A percentile compares a stretch with the other conserved stretches of the same genome.
Conservation (phyloP, 768 basidiomycete species). For the Mrakia blollopis region DNA sequence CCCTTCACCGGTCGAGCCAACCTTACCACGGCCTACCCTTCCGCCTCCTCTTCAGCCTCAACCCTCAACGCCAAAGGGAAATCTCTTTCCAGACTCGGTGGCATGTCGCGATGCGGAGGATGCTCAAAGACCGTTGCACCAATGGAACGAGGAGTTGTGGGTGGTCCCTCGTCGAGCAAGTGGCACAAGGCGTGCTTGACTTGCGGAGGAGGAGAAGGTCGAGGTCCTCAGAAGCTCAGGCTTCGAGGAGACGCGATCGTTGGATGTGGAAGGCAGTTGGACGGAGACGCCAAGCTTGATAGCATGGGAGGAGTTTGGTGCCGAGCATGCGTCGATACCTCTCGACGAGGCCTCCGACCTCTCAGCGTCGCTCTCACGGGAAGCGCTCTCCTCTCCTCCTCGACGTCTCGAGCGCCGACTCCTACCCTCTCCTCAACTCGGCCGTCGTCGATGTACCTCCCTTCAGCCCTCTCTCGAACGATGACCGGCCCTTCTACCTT, state of each 20-base stretch:
- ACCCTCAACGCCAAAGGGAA: background rate
- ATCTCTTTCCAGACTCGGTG: background rate
- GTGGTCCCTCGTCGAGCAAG: slow-evolving; percentile 1
- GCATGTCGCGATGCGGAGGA: background rate
- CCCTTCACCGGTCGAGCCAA: slow-evolving; percentile 16
- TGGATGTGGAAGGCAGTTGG: slow-evolving; percentile 24
- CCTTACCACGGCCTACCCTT: background rate
- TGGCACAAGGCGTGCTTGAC: slow-evolving; percentile 21
- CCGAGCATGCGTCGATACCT: slow-evolving; percentile 5
- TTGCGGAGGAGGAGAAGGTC: slow-evolving; percentile 13
- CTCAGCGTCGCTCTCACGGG: background rate
- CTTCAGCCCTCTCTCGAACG: background rate
- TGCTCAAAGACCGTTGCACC: background rate
- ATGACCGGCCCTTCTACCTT: background rate
- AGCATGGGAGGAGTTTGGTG: slow-evolving; percentile 17
- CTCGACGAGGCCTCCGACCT: background rate
- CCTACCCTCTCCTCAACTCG: background rate
- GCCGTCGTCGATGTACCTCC: background rate
- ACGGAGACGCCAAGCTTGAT: slow-evolving; percentile 13
- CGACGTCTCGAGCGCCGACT: background rate
- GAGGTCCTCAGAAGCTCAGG: slow-evolving; percentile 12
- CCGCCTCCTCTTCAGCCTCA: background rate
- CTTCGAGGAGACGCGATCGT: background rate
- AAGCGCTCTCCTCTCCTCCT: background rate
- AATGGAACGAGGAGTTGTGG: background rate